Conservation (phyloP, 805 yeast species). For the Zygosaccharomyces kombuchaensis region DNA sequence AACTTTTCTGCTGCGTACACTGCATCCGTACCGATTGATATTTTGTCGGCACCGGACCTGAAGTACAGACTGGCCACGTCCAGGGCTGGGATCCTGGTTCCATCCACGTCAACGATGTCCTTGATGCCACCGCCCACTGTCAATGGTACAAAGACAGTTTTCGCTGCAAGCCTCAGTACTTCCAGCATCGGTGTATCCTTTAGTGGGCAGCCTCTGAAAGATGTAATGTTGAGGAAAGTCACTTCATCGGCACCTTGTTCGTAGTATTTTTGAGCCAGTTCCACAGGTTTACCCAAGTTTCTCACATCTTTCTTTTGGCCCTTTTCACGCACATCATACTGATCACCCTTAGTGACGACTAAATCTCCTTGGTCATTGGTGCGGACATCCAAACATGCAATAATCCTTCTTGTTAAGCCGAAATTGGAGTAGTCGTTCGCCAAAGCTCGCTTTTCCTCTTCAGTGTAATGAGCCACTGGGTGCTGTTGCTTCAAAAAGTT, state of each 20-base stretch:
- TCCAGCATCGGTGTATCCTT: slow-evolving; percentile 94
- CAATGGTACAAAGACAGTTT: slow-evolving; percentile 90
- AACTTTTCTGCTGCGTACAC: slow-evolving; percentile 84
- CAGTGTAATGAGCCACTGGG: slow-evolving; percentile 23
- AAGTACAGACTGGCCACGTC: slow-evolving; percentile 90
- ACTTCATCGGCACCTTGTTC: slow-evolving; percentile 96
- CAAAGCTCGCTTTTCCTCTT: slow-evolving; percentile 17
- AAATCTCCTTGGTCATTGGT: slow-evolving; percentile 91
- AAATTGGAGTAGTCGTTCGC: slow-evolving; percentile 40
- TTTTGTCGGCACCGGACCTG: slow-evolving; percentile 96
- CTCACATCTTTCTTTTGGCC: slow-evolving; percentile 61
- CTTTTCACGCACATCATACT: slow-evolving; percentile 92
- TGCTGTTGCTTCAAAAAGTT: slow-evolving; percentile 54
- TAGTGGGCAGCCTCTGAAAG: slow-evolving; percentile 90
- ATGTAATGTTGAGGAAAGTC: slow-evolving; percentile 90
- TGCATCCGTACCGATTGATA: slow-evolving; percentile 97
- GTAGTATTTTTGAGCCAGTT: slow-evolving; percentile 85
- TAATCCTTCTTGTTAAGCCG: slow-evolving; percentile 84
- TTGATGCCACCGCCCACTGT: slow-evolving; percentile 98
- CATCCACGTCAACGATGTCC: slow-evolving; percentile 83
- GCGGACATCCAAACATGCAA: slow-evolving; percentile 97
- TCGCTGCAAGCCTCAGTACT: slow-evolving; percentile 76
- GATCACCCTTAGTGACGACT: slow-evolving; percentile 98
- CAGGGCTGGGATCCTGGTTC: slow-evolving; percentile 72
- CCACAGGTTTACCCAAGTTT: slow-evolving; percentile 94